phyloP scores from a whole-genome alignment of 441 rosid genomes.

The Populus hybrid region DNA sequence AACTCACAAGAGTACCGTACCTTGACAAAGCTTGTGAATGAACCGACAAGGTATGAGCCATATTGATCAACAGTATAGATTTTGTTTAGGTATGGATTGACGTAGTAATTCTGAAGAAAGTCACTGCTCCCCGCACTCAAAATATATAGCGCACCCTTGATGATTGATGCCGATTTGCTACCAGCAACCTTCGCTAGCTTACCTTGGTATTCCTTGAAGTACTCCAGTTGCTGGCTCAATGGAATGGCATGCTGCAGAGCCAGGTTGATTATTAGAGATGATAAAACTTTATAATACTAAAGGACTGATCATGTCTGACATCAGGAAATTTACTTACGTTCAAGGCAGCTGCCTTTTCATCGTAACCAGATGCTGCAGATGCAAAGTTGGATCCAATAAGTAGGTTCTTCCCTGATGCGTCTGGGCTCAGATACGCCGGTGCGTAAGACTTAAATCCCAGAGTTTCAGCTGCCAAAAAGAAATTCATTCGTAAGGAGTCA shows the following conservation, averaged over 20 bases:
- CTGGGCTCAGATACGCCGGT: slow-evolving; percentile 79
- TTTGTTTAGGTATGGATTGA: slow-evolving; percentile 61
- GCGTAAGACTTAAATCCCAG: slow-evolving; percentile 73
- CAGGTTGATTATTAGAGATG: background rate
- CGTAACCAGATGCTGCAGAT: slow-evolving; percentile 89
- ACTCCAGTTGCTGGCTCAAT: slow-evolving; percentile 64
- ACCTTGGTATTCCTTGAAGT: slow-evolving; percentile 72
- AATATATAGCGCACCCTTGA: slow-evolving; percentile 55
- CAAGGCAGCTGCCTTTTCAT: slow-evolving; percentile 56
- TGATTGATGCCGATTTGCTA: slow-evolving; percentile 51
- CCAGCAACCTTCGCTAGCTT: slow-evolving; percentile 69
- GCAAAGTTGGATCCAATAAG: slow-evolving; percentile 94
- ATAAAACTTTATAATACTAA: background rate
- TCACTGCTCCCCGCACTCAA: slow-evolving; percentile 82
- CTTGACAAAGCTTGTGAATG: slow-evolving; percentile 60
- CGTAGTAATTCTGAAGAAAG: slow-evolving; percentile 77
- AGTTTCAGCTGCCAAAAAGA: slow-evolving; percentile 56
- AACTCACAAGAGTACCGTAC: slow-evolving; percentile 17
- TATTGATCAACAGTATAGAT: slow-evolving; percentile 60
- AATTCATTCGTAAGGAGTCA: background rate
- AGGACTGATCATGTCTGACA: background rate
- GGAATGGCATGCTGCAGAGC: slow-evolving; percentile 75
- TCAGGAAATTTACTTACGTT: slow-evolving; percentile 40
- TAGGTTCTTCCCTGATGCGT: slow-evolving; percentile 82
- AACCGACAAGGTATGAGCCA: slow-evolving; percentile 48